Percentiles rank a stretch among this genome's conserved stretches.
Conservation (phyloP, 2,329 filamentous ascomycete species). For the Ophiostoma ulmi region DNA sequence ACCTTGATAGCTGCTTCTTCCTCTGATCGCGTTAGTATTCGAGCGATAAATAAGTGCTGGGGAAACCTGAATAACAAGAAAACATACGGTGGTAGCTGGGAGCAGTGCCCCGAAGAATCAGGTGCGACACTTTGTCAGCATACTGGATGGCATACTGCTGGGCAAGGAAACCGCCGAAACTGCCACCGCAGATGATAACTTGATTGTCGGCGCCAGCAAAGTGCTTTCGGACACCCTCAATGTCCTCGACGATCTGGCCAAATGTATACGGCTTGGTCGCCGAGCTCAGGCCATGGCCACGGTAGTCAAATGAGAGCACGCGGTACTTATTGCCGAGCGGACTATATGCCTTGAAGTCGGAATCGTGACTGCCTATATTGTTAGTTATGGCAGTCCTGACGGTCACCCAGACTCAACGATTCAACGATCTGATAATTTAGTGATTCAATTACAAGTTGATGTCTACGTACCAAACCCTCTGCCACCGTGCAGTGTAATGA, state of each 20-base stretch:
- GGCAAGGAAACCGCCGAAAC: constrained; percentile 39
- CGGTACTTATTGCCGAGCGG: constrained; percentile 31
- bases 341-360: constrained; percentile 35
- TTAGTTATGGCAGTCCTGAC: not conserved
- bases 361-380: constrained; percentile 33
- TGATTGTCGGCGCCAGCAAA: constrained; percentile 30
- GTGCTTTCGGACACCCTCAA: constrained; percentile 34
- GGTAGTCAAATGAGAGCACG: constrained; percentile 37
- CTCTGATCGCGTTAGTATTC: constrained; percentile 22
- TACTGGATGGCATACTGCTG: constrained; percentile 39
- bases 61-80: not conserved
- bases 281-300: constrained; percentile 37
- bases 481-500: constrained; percentile 38
- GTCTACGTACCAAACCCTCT: constrained; percentile 33
- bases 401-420: too few species aligned
- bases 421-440: too few species aligned
- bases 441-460: not conserved
- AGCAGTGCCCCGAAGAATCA: constrained; percentile 38
- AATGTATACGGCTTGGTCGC: constrained; percentile 36
- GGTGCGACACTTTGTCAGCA: constrained; percentile 31
- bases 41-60: too few species aligned
- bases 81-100: constrained; percentile 34
- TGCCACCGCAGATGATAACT: constrained; percentile 37
- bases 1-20: constrained; percentile 35
- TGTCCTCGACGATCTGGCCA: constrained; percentile 37